A percentile compares a stretch with the other conserved stretches of the same genome.
phyloP scores from a whole-genome alignment of 768 basidiomycete genomes.

The Rhodotorula diobovata region DNA sequence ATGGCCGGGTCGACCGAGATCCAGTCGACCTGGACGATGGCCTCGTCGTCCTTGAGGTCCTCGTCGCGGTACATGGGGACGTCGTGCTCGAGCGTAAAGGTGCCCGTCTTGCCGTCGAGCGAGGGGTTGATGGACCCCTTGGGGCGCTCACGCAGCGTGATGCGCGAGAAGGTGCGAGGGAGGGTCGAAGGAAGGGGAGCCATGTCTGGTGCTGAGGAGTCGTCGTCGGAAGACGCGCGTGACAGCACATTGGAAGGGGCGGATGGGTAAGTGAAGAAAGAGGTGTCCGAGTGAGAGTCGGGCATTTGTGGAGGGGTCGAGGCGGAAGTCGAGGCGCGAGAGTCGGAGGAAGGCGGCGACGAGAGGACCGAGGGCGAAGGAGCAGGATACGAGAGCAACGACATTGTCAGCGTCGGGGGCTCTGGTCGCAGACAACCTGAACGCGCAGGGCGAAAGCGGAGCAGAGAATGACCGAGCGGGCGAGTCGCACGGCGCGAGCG shows the following conservation, averaged over 20 bases:
- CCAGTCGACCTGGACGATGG: slow-evolving; percentile 73
- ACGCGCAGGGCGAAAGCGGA: not conserved
- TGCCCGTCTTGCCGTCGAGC: slow-evolving; percentile 46
- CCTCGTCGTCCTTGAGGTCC: slow-evolving; percentile 52
- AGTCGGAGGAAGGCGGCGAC: not conserved
- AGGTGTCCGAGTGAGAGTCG: too few species aligned
- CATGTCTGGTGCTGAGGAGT: not conserved
- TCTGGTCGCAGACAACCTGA: not conserved
- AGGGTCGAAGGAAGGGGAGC: not conserved
- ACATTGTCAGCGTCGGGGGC: not conserved
- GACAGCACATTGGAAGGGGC: not conserved
- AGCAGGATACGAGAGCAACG: not conserved
- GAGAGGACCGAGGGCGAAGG: not conserved
- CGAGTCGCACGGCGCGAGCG: too few species aligned
- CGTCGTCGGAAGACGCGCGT: not conserved
- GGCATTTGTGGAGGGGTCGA: not conserved
- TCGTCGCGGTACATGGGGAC: slow-evolving; percentile 37
- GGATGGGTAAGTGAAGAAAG: not conserved
- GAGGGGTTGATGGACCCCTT: slow-evolving; percentile 54
- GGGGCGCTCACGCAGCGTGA: slow-evolving; percentile 75
- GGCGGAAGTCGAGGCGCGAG: not conserved
- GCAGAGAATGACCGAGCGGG: not conserved
- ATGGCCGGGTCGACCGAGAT: slow-evolving; percentile 81
- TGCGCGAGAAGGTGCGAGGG: slow-evolving; percentile 30
- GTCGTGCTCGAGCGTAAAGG: slow-evolving; percentile 58